Evolutionary conservation across 495 filamentous ascomycete genomes (phyloP).

Genomic region (Clavariopsis aquatica): DNA sequence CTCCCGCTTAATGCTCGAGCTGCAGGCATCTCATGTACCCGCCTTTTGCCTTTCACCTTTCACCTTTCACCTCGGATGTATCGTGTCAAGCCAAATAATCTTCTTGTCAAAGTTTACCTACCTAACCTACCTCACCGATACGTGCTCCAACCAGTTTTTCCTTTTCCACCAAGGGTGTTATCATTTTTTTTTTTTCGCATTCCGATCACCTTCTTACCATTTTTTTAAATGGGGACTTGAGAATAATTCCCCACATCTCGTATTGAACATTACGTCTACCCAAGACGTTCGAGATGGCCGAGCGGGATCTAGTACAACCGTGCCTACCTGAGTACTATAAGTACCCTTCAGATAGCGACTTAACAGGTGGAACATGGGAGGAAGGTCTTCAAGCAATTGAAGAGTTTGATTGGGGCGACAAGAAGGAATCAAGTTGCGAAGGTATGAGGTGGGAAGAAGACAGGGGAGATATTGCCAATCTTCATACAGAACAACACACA

Average conservation of each 20-base stretch:
- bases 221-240: too few relatives aligned
- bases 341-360: slow-evolving; percentile 5
- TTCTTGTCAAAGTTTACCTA: not conserved
- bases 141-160: too few relatives aligned
- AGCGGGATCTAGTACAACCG: not conserved
- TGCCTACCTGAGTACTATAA: slow-evolving; percentile 1
- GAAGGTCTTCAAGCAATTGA: slow-evolving; percentile 25
- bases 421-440: not conserved
- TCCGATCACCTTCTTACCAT: too few relatives aligned
- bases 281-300: too few relatives aligned
- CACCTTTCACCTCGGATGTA: not conserved
- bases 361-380: slow-evolving; percentile 12
- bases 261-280: too few relatives aligned
- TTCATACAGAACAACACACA: not conserved
- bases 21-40: too few relatives aligned
- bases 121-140: too few relatives aligned
- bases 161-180: too few relatives aligned
- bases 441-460: not conserved
- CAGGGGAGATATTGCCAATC: not conserved
- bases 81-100: not conserved
- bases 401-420: slow-evolving; percentile 26
- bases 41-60: too few relatives aligned
- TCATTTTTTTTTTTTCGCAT: too few relatives aligned
- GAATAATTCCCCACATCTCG: too few relatives aligned
- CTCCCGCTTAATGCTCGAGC: too few relatives aligned